Conservation (phyloP, 129 eudicot species). For the Saposhnikovia divaricata region DNA sequence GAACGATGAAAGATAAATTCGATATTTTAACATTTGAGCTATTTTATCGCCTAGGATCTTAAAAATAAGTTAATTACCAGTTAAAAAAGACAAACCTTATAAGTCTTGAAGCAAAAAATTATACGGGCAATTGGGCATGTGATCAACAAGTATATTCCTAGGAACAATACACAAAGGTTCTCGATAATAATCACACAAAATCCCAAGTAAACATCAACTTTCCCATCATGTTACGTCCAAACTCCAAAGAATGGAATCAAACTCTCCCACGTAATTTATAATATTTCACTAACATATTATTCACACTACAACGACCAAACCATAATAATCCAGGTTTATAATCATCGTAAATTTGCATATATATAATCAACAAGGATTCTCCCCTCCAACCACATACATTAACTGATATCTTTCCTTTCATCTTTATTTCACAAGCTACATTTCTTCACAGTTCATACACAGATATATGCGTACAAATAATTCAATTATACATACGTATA, state of each 20-base stretch:
- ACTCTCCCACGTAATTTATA: background rate
- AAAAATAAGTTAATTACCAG: no score
- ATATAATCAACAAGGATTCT: background rate
- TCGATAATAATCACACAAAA: background rate
- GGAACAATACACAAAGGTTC: background rate
- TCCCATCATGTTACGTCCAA: constrained; percentile 10
- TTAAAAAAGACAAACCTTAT: no score
- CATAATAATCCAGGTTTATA: background rate
- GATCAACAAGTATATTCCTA: background rate
- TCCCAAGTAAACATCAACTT: background rate
- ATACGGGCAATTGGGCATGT: no score
- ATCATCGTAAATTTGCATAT: background rate
- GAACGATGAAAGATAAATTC: no score
- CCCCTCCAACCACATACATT: background rate
- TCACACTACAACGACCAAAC: background rate
- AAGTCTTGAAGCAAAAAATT: no score
- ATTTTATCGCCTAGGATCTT: no score
- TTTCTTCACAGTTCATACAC: background rate
- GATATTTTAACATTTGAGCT: no score
- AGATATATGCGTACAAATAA: background rate
- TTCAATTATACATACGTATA: background rate
- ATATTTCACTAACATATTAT: background rate
- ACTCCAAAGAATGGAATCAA: background rate
- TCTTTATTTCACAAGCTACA: background rate
- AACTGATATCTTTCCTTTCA: background rate